Base-by-base conservation (phyloP, 2,329 filamentous ascomycete species). In the Microdochium nivale region DNA sequence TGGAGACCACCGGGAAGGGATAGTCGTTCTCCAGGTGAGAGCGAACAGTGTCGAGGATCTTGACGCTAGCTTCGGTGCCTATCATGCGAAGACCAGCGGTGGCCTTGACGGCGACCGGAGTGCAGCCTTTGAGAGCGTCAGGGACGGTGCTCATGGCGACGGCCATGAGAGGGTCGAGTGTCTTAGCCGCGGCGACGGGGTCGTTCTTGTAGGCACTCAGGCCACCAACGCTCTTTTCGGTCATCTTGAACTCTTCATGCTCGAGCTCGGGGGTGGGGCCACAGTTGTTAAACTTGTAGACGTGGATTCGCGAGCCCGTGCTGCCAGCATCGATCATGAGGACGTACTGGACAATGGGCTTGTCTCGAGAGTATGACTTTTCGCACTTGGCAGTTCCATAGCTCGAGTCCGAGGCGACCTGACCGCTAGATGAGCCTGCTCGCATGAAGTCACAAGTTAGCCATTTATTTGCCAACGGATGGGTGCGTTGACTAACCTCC, bases 231-330 rank as follows among this genome's bases (percentile, higher is more conserved):
- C 80, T 84, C 79, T 90, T 92, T 66, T 88, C 84, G 11, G 91
- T 97, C 87, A 91, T 90, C 75, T 92, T 85, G 71, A 99, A 99
- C 53, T 88, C 80, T 67, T 99, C 94, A 65, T 84, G 76, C 72
- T 99, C 94, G 49, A 99, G 81, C 72, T 96, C 91, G 25, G 94
- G 94, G n/a, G 91, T 91, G 8, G 89, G 74, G 13, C 91, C 94
- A 73, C 92, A 99, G 75, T 97, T 97, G 78, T 97, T 97, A 81
- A 97, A 99, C 67, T 90, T 88, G 79, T 96, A 99, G 54, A 97
- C 90, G 74, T 99, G 95, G 66, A 99, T 96, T 61, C 94, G 87
- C 54, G 94, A 97, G 55, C 94, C 94, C 51, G 94, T 97, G 76
- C 91, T 97, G 61, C 94, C 94, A 48, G 94, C 94, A 70, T 99